Evolutionary conservation across 2,329 filamentous ascomycete species (phyloP), one percentile per base, ranked within the genome.

Genomic region (Cladosporium halotolerans): DNA sequence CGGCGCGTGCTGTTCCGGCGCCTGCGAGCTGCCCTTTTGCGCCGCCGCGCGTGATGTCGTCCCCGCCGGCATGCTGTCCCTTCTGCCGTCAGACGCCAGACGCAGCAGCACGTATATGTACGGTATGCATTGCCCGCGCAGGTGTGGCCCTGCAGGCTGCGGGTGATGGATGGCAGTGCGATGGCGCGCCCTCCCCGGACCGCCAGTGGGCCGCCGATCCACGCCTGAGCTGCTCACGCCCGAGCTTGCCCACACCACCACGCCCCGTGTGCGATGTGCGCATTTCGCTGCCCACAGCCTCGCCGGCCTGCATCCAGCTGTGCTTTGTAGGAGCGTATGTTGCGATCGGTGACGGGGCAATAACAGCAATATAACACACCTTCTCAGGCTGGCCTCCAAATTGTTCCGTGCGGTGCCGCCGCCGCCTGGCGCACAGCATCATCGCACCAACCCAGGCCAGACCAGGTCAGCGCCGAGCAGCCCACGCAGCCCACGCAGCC

Each of bases 71-170:
- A 28, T 45, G 42, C 42, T 48, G 45, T 39, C 23, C 45, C 23
- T 28, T 28, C 23, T 28, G 23, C 23, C 23, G 23, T 28, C 23
- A 28, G 23, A 40, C 34, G 34, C 18, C 18, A 9, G 14, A 47
- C 33, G 9, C 23, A n/a, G 36, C 36, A 32, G 45, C 45, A 28
- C 41, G 19, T 13, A 34, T 14, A 18, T 18, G 34, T n/a, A n/a
- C 23, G 18, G 40, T 9, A 32, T 14, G 45, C 45, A 48, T 48
- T 41, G 40, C 13, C 45, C 45, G 40, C 36, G 45, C 45, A 40
- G 45, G 45, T 39, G 31, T 14, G 14, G 34, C 23, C 45, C 28
- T 48, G 45, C 45, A 41, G 23, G 23, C 23, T 28, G 23, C 23
- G 23, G 23, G 23, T 28, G 23, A 28, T 28, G 23, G 23, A 28